Conservation (phyloP, 257 asterid species). For the Lithospermum erythrorhizon region DNA sequence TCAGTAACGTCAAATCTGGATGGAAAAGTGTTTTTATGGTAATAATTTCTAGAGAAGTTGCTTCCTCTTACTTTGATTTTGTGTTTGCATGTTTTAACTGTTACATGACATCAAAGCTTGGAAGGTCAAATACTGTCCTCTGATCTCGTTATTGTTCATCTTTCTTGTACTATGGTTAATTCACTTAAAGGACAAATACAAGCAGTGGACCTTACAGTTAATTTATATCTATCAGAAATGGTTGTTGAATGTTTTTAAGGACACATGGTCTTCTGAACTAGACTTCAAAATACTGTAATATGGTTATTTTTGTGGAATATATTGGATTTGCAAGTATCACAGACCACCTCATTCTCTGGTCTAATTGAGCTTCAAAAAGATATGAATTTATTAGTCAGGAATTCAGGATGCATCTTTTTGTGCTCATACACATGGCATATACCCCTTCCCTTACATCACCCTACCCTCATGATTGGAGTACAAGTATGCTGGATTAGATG, state of each 20-base stretch:
- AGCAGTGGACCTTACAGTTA: not conserved
- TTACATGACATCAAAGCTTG: too few species aligned
- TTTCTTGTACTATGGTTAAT: not conserved
- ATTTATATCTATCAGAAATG: not conserved
- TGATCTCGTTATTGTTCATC: not conserved
- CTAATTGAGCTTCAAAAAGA: too few species aligned
- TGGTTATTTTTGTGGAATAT: too few species aligned
- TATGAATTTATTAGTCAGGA: too few species aligned
- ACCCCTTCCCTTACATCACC: not conserved
- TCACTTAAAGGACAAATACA: too few species aligned
- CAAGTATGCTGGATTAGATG: not conserved
- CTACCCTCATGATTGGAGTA: constrained; percentile 1
- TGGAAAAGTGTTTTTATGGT: constrained; percentile 99
- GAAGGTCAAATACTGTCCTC: not conserved
- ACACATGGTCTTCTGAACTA: too few species aligned
- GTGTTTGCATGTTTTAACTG: too few species aligned
- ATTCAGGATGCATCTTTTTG: too few species aligned
- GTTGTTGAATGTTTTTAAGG: too few species aligned
- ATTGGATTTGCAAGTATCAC: too few species aligned
- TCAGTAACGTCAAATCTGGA: constrained; percentile 88
- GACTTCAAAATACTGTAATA: too few species aligned
- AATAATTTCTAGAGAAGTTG: constrained; percentile 13
- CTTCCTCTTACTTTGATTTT: not conserved
- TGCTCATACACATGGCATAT: not conserved
- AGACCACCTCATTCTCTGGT: too few species aligned